Evolutionary conservation across 345 rosid species (phyloP).

Genomic region (Linum usitatissimum): DNA sequence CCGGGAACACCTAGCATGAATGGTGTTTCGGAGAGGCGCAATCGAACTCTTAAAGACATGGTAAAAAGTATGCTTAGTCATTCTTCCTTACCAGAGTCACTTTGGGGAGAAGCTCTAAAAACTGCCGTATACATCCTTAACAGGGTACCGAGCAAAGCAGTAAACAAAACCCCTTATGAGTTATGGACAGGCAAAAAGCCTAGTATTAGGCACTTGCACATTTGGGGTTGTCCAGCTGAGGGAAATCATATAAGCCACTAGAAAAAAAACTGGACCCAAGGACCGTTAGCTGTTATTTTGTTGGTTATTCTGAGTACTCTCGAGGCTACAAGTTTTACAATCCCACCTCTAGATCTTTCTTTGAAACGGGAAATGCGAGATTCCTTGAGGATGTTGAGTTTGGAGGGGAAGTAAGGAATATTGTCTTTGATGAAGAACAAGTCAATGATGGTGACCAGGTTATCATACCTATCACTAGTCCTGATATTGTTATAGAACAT

Average conservation of each 20-base stretch:
- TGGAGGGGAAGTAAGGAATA: background rate
- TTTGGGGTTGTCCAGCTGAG: constrained; percentile 1
- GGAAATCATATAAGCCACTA: no score
- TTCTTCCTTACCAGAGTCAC: background rate
- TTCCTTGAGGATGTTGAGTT: background rate
- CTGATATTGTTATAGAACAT: no score
- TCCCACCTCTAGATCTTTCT: background rate
- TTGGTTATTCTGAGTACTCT: background rate
- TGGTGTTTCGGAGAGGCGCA: background rate
- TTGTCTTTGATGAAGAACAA: background rate
- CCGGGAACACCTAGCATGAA: background rate
- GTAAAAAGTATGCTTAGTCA: no score
- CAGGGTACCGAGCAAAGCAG: background rate
- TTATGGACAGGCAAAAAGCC: background rate
- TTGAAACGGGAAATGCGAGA: background rate
- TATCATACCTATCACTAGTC: background rate
- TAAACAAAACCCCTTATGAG: background rate
- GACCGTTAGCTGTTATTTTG: background rate
- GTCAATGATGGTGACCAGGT: background rate
- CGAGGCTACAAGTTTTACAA: background rate
- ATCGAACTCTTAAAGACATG: background rate
- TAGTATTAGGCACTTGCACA: background rate
- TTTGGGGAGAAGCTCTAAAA: background rate
- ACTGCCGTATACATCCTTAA: background rate
- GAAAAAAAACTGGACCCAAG: no score